These are phyloP conservation scores for Fraxinus cuspidata DNA, from an alignment of 257 asterid species.

Conservation along the genomic window DNA sequence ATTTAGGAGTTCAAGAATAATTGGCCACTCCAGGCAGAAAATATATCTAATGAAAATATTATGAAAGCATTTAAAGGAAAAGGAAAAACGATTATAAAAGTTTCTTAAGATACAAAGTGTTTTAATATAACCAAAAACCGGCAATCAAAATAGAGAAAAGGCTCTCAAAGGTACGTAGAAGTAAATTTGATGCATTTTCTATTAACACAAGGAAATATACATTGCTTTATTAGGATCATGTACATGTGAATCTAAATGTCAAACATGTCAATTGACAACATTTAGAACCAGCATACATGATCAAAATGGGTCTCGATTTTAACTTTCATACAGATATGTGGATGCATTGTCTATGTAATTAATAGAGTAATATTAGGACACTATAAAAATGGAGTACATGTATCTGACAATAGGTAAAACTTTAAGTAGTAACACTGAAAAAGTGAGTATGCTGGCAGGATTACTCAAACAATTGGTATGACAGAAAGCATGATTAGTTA, in stretches of 20 bases:
- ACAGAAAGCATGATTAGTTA: background rate
- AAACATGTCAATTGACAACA: background rate
- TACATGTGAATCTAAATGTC: background rate
- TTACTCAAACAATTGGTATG: background rate
- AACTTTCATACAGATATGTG: too few species aligned
- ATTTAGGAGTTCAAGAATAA: background rate
- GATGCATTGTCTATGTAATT: background rate
- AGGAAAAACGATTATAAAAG: background rate
- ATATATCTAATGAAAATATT: background rate
- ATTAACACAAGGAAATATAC: background rate
- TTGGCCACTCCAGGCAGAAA: background rate
- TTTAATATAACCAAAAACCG: background rate
- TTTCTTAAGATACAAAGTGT: background rate
- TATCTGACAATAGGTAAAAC: background rate
- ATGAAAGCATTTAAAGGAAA: background rate
- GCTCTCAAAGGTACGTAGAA: background rate
- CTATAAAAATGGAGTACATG: background rate
- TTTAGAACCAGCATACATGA: background rate
- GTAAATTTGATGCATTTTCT: background rate
- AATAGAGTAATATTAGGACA: background rate
- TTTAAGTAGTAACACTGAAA: background rate
- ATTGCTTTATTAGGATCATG: background rate
- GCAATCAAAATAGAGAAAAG: background rate
- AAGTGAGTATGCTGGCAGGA: background rate
- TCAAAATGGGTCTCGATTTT: too few species aligned